Evolutionary conservation across 2,329 filamentous ascomycete genomes (phyloP), one percentile per base, ranked within the genome.

Genomic region (Pyrenophora graminea): DNA sequence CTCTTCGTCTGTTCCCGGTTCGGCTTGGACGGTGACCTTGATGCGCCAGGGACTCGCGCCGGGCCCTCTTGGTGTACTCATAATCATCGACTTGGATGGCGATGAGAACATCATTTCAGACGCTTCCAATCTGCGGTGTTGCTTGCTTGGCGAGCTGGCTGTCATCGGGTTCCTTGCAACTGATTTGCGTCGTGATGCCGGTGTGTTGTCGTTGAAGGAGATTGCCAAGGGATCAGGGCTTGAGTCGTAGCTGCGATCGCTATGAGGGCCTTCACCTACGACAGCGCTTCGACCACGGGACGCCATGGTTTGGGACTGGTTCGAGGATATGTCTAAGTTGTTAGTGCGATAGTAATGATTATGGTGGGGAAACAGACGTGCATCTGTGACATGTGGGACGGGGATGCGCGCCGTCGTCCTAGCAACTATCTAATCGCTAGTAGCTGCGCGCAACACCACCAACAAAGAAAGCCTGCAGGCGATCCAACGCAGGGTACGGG

Each of bases 1-100:
- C 33, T 72, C 70, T 31, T 59, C 61, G 44, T 73, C 69, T 47
- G 59, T 66, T 15, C 67, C 66, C 32, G 75, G 76, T 55, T 79
- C 76, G 12, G 77, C 76, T 56, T 80, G 68, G 8, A 80, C 78
- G 1, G 78, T 80, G 47, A 80, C 77, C 48, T 76, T 78, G 64
- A 80, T 78, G 50, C 74, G 72, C 76, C 76, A 79, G 17, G 78
- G 78, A 58, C 75, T 79, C 25, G 67, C 69, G 45, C 68, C 71
- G 13, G 64, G 66, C 10, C 64, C 60, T 12, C 69, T 61, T 15
- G 71, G 73, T 6, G 76, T 76, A 53, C 74, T 73, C 57, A 80
- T 53, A 36, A 77, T 63, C 63, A 80, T 73, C 1, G 76, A 76
- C 51, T 79, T 80, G 39, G 71, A 66, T 1, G 78, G 78, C 9